Evolutionary conservation across 192 early-diverging fungal species (phyloP), one percentile per base, ranked within the genome.

Genomic region (Entomortierella beljakovae): DNA sequence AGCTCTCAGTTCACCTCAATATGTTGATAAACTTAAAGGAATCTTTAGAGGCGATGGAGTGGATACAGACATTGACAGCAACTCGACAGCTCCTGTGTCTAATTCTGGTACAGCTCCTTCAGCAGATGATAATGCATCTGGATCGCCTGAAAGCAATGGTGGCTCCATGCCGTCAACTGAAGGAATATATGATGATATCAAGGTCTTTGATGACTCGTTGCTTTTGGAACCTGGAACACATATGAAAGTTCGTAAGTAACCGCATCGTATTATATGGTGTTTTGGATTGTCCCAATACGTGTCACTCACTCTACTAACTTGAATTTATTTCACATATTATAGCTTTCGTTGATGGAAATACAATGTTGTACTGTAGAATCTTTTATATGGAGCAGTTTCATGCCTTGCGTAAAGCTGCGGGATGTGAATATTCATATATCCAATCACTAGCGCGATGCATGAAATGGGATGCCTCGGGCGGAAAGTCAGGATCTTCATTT

Each of bases 321-420:
- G n/a, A n/a, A n/a, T n/a, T 31, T 64, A 23, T 59, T 29, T 7
- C 31, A 2, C 59, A 40, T 16, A 25, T 13, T 62, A 18, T 10
- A 88, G 85, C 88, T 31, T 94, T 95, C 49, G 85, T 88, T 25
- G 92, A 94, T 52, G 93, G 91, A 1, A 85, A 88, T 16, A 92
- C 92, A 10, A 90, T 89, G 64, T 87, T 98, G 53, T 86, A 90
- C 60, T 98, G 97, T 88, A 94, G 94, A 63, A 92, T 95, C 11
- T 97, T 92, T 76, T 98, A 91, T 80, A 90, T 94, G 11, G 93
- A 95, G 70, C 94, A 98, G 80, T 98, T 98, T 75, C 95, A 97
- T 80, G 93, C 91, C 0, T 70, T 98, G 56, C 87, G 97, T 23
- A 87, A 90, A 8, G 92, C 92, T 55, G 94, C 94, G 61, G 94